Conservation (phyloP, 306 rosid genomes). For the Carpinus fangiana region DNA sequence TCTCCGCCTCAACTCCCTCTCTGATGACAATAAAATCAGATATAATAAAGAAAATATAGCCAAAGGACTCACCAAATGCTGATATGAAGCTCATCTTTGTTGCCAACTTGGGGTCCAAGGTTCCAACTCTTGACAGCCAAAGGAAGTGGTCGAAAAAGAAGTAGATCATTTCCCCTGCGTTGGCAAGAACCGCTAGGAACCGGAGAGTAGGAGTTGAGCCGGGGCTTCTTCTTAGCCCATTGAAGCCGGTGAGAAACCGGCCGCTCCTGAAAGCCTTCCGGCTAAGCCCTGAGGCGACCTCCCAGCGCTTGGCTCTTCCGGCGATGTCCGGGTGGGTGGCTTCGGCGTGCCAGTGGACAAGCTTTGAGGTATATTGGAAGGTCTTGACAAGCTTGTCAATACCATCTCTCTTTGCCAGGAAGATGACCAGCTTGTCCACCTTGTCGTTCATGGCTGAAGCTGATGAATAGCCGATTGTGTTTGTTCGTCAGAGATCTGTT, state of each 20-base stretch:
- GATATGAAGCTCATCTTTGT: conserved; percentile 71
- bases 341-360: conserved; percentile 74
- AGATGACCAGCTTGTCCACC: conserved; percentile 84
- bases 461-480: conserved; percentile 2
- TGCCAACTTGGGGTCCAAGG: conserved; percentile 58
- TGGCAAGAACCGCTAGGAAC: conserved; percentile 62
- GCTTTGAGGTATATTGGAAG: conserved; percentile 85
- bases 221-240: conserved; percentile 63
- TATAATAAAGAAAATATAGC: conserved; percentile 77
- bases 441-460: conserved; percentile 59
- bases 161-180: conserved; percentile 90
- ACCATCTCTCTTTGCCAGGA: conserved; percentile 91
- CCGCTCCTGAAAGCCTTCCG: conserved; percentile 92
- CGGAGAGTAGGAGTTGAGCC: conserved; percentile 49
- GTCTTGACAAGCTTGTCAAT: conserved; percentile 99
- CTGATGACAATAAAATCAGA: conserved; percentile 60
- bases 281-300: conserved; percentile 78
- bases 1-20: conserved; percentile 65
- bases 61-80: conserved; percentile 90
- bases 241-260: conserved; percentile 81
- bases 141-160: conserved; percentile 94
- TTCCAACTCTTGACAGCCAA: conserved; percentile 85
- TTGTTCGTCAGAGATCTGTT: neutral
- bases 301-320: conserved; percentile 70
- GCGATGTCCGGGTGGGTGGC: conserved; percentile 48